Conservation (phyloP, 345 rosid genomes). For the Dipteronia dyeriana region DNA sequence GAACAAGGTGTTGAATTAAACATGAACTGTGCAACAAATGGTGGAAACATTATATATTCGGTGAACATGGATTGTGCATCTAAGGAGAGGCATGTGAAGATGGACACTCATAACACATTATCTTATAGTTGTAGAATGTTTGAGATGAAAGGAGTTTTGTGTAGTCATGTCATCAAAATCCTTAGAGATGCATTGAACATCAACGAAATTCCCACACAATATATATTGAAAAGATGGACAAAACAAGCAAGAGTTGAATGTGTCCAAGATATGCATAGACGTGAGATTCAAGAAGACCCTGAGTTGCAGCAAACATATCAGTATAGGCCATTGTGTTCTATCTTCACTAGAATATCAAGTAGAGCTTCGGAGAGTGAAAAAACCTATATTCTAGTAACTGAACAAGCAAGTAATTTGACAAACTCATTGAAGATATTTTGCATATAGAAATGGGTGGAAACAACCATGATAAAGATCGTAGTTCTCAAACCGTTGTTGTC, state of each 20-base stretch:
- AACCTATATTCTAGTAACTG: background rate
- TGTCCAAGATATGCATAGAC: background rate
- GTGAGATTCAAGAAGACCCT: background rate
- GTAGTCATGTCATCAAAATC: background rate
- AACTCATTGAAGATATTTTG: background rate
- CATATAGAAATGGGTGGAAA: too few relatives aligned
- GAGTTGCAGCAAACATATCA: too few relatives aligned
- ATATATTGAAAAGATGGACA: background rate
- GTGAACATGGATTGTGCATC: background rate
- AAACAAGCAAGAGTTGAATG: background rate
- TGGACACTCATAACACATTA: background rate
- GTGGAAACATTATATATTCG: background rate
- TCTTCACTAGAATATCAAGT: slow-evolving; percentile 1
- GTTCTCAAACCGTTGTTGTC: background rate
- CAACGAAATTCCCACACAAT: background rate
- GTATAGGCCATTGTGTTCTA: background rate
- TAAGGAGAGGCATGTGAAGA: background rate
- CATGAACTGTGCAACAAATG: background rate
- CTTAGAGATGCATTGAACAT: background rate
- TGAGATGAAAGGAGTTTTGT: background rate
- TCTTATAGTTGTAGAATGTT: too few relatives aligned
- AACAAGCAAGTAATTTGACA: background rate
- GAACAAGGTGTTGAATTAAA: background rate
- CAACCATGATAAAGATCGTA: background rate
- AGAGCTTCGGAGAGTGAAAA: background rate